These are phyloP conservation scores for Scutellaria minor DNA, from an alignment of 257 asterid species.

Conservation along the genomic window DNA sequence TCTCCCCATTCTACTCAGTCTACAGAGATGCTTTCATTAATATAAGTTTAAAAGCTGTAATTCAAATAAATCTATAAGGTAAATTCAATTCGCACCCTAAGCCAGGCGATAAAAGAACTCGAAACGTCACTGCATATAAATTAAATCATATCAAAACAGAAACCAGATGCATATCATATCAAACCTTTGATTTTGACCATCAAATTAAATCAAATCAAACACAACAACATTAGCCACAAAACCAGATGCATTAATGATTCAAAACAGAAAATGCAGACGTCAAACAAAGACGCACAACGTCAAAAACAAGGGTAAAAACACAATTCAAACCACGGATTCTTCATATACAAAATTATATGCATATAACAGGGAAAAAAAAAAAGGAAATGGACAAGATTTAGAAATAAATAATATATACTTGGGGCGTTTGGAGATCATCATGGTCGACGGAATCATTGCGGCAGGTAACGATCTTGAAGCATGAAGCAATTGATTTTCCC, in stretches of 20 bases:
- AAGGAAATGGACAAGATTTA: background rate
- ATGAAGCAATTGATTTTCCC: conserved; percentile 69
- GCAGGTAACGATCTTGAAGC: conserved; percentile 71
- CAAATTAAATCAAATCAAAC: conserved; percentile 11
- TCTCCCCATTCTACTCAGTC: no score
- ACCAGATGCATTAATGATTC: conserved; percentile 25
- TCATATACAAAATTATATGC: conserved; percentile 8
- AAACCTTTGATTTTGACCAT: no score
- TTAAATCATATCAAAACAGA: conserved; percentile 5
- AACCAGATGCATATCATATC: conserved; percentile 27
- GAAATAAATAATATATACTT: conserved; percentile 36
- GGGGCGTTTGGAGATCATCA: conserved; percentile 47
- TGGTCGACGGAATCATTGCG: conserved; percentile 51
- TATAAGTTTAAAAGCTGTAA: background rate
- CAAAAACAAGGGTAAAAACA: background rate
- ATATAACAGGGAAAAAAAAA: background rate
- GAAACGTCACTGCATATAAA: background rate
- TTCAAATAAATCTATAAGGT: background rate
- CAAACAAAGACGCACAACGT: background rate
- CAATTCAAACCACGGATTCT: conserved; percentile 27
- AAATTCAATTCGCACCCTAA: background rate
- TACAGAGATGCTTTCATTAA: no score
- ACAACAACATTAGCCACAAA: conserved; percentile 15
- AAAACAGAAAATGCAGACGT: conserved; percentile 13
- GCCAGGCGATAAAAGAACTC: conserved; percentile 3